These are phyloP conservation scores for Pythium rishiriense DNA, from an alignment of 352 stramenopile genomes.

Conservation along the genomic window DNA sequence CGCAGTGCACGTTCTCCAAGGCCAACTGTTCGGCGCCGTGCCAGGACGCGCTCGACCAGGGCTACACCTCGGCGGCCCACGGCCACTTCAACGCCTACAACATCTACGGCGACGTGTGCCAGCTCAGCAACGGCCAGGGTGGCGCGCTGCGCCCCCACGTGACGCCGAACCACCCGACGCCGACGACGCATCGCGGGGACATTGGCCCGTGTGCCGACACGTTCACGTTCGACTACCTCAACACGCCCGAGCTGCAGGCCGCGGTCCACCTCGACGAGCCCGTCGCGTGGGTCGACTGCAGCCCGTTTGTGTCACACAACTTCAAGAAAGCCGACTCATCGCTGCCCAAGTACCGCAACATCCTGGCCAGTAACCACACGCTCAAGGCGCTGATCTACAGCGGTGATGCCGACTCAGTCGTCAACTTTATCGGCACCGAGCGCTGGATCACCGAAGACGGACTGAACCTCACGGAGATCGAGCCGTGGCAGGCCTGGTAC, in stretches of 20 bases:
- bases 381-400: slow-evolving; percentile 68
- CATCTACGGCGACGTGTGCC: slow-evolving; percentile 73
- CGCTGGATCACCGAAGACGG: slow-evolving; percentile 63
- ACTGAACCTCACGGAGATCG: slow-evolving; percentile 41
- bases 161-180: slow-evolving; percentile 33
- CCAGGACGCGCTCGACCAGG: slow-evolving; percentile 43
- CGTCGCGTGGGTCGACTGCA: slow-evolving; percentile 61
- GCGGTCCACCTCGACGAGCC: slow-evolving; percentile 55
- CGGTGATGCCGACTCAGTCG: slow-evolving; percentile 66
- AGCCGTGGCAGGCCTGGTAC: slow-evolving; percentile 54
- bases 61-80: slow-evolving; percentile 38
- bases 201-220: slow-evolving; percentile 56
- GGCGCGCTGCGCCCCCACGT: slow-evolving; percentile 38
- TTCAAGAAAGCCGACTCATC: slow-evolving; percentile 51
- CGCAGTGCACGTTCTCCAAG: slow-evolving; percentile 60
- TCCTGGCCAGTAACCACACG: slow-evolving; percentile 35
- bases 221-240: slow-evolving; percentile 55
- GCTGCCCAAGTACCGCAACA: slow-evolving; percentile 61
- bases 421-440: slow-evolving; percentile 86
- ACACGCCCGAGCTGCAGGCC: slow-evolving; percentile 48
- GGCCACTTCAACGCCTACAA: slow-evolving; percentile 65
- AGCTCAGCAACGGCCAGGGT: slow-evolving; percentile 52
- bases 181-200: slow-evolving; percentile 43
- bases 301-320: slow-evolving; percentile 43
- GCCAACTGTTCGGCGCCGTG: slow-evolving; percentile 50